phyloP scores from a whole-genome alignment of 257 asterid genomes.

The Buddleja alternifolia region DNA sequence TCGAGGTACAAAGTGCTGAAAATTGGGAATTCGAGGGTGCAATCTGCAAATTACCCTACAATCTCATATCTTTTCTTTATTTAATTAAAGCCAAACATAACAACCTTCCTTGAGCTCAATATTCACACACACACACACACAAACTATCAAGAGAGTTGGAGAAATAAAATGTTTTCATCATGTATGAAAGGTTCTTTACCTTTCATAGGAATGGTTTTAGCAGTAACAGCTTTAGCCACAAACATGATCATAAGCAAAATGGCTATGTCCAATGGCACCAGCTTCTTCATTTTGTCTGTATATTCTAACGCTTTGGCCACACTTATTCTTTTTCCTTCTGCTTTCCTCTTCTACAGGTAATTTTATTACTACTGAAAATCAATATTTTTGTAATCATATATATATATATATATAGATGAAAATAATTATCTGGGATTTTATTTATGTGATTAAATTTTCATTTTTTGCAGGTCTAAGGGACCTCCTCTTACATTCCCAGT shows the following conservation, averaged over 20 bases:
- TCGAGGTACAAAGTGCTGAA: too few species aligned
- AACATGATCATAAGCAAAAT: conserved; percentile 53
- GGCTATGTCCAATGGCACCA: conserved; percentile 60
- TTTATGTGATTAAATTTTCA: background rate
- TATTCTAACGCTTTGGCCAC: conserved; percentile 52
- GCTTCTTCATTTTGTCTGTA: conserved; percentile 52
- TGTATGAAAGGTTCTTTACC: conserved; percentile 44
- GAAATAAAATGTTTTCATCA: conserved; percentile 10
- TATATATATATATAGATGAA: background rate
- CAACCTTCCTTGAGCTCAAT: background rate
- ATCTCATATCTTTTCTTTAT: too few species aligned
- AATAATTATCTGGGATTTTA: conserved; percentile 18
- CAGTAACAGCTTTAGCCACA: conserved; percentile 43
- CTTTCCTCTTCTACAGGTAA: conserved; percentile 49
- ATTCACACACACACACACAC: background rate
- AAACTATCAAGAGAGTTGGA: conserved; percentile 1
- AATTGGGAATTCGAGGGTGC: too few species aligned
- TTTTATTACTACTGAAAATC: background rate
- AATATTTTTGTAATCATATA: background rate
- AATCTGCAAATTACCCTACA: too few species aligned
- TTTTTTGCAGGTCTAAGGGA: conserved; percentile 44
- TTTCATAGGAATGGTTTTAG: conserved; percentile 48
- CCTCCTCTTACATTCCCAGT: conserved; percentile 51
- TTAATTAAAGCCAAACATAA: background rate
- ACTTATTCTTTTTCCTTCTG: conserved; percentile 49